phyloP scores from a whole-genome alignment of 768 basidiomycete genomes.

The Gloeostereum incarnatum region DNA sequence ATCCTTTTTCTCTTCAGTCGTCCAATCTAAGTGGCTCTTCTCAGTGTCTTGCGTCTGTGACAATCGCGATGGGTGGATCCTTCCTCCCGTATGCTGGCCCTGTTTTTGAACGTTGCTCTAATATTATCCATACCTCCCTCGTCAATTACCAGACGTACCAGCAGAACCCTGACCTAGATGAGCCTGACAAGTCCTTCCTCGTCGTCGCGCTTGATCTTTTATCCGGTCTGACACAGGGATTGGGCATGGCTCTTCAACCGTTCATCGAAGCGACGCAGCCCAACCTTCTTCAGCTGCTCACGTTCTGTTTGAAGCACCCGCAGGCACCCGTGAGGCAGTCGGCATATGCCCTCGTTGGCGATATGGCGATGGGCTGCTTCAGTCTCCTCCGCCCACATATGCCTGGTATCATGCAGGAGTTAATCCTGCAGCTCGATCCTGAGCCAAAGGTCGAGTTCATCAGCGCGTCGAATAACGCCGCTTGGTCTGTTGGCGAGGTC shows the following conservation, averaged over 20 bases:
- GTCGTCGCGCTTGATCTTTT: constrained; percentile 97
- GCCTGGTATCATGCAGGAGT: constrained; percentile 81
- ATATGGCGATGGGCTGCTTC: constrained; percentile 97
- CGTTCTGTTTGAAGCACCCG: constrained; percentile 89
- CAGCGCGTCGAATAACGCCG: constrained; percentile 97
- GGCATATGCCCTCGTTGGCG: constrained; percentile 96
- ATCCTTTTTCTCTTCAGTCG: background rate
- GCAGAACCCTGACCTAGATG: constrained; percentile 83
- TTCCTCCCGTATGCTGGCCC: constrained; percentile 86
- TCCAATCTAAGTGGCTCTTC: constrained; percentile 4
- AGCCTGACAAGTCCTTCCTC: constrained; percentile 95
- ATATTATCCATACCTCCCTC: constrained; percentile 75
- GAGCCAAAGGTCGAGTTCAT: constrained; percentile 92
- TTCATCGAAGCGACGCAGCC: constrained; percentile 66
- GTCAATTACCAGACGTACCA: constrained; percentile 83
- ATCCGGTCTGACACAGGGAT: constrained; percentile 91
- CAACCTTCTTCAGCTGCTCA: constrained; percentile 71
- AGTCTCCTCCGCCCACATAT: constrained; percentile 75
- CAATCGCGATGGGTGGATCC: constrained; percentile 87
- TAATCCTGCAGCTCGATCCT: constrained; percentile 84
- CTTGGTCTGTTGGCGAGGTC: constrained; percentile 99
- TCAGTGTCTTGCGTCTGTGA: constrained; percentile 94
- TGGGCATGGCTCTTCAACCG: constrained; percentile 69
- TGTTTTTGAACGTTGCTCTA: constrained; percentile 86
- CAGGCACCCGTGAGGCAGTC: constrained; percentile 94